Evolutionary conservation across 176 grass and related monocot genomes (phyloP).

Genomic region (Elymus sibiricus): DNA sequence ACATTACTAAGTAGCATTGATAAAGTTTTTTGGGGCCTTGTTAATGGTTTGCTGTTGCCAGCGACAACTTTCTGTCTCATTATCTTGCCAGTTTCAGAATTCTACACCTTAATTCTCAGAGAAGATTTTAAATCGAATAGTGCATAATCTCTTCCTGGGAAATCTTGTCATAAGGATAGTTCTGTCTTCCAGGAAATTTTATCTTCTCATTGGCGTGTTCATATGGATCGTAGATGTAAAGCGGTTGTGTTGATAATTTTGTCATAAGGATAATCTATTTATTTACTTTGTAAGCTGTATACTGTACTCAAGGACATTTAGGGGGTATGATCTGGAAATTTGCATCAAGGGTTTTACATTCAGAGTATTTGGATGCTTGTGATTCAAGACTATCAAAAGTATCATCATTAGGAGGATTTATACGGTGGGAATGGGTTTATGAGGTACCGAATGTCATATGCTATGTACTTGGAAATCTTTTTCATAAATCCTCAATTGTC

Average conservation of each 20-base stretch:
- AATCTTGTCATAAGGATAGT: neutral
- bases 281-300: neutral
- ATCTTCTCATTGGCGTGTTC: neutral
- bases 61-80: neutral
- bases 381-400: neutral
- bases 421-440: neutral
- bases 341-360: neutral
- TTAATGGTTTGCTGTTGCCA: neutral
- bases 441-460: neutral
- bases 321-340: neutral
- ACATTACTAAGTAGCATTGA: neutral
- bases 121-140: neutral
- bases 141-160: neutral
- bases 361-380: neutral
- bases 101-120: neutral
- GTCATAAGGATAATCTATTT: neutral
- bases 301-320: neutral
- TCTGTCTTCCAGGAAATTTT: neutral
- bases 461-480: neutral
- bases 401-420: neutral
- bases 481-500: neutral
- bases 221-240: neutral
- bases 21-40: neutral
- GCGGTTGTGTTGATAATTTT: neutral
- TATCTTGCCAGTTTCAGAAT: neutral